Base-by-base conservation (phyloP, 139 green algal species). In the Zygnema circumcarinatum region DNA sequence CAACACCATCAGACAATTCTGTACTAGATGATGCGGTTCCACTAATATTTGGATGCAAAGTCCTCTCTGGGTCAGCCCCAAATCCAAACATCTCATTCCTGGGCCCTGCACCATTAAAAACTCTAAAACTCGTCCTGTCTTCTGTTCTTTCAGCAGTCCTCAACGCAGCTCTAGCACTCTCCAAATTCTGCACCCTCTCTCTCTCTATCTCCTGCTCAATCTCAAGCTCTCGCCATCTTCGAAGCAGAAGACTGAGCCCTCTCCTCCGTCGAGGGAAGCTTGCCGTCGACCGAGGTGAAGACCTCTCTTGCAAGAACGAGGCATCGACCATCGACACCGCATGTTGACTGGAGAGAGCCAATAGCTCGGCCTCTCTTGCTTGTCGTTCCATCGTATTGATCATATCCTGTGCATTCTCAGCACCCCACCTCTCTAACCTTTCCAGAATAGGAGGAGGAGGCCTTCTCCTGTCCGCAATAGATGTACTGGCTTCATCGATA, bases 311-410 rank as follows among this genome's bases (percentile, higher is more conserved):
- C 31, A 86, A 41, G 75, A 87, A 87, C 25, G 68, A 39, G 22
- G 35, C 36, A 67, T 87, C 81, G 36, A 87, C 40, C 81, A 87
- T 78, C 40, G 73, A 53, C 32, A 76, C 81, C 29, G 81, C n/a
- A n/a, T 87, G 81, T n/a, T 86, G 81, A 7, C 78, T 53, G n/a
- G 81, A 67, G 7, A 87, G 41, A 62, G 73, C 1, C 72, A 87
- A 33, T 3, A 87, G 35, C 74, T 87, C 81, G 2, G 73, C 73
- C 67, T 87, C 81, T 33, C 81, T n/a, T 25, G 68, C 81, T 72
- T 85, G n/a, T 80, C 78, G n/a, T 38, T 85, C 79, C 79, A 85
- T 80, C 29, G 31, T 32, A 25, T 56, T 80, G 31, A 80, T 56
- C 73, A 56, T 69, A n/a, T 80, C 73, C 73, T 80, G 31, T 80